Evolutionary conservation across 345 rosid genomes (phyloP).

Genomic region (rapeseed (Brassica napus)): Da-Ae NC_063448.1:6894501-6895000

Average conservation of each 20-base stretch:
- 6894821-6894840: not conserved
- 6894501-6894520: not conserved
- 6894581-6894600: not conserved
- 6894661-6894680: not conserved
- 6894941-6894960: not conserved
- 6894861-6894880: not conserved
- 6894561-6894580: not conserved
- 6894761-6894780: not conserved
- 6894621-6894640: not conserved
- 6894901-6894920: not conserved
- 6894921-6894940: not conserved
- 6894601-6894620: not conserved
- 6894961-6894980: not conserved
- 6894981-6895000: not conserved
- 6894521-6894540: not conserved
- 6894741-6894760: not conserved
- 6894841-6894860: too few relatives aligned
- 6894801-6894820: not conserved
- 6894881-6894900: not conserved
- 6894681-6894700: not conserved
- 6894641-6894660: not conserved
- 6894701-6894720: not conserved
- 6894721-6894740: not conserved
- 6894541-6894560: not conserved
- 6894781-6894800: not conserved